Percentiles rank a stretch among this genome's conserved stretches.
Conservation (phyloP, 2,329 filamentous ascomycete genomes). For the Aspergillus sp. region DNA sequence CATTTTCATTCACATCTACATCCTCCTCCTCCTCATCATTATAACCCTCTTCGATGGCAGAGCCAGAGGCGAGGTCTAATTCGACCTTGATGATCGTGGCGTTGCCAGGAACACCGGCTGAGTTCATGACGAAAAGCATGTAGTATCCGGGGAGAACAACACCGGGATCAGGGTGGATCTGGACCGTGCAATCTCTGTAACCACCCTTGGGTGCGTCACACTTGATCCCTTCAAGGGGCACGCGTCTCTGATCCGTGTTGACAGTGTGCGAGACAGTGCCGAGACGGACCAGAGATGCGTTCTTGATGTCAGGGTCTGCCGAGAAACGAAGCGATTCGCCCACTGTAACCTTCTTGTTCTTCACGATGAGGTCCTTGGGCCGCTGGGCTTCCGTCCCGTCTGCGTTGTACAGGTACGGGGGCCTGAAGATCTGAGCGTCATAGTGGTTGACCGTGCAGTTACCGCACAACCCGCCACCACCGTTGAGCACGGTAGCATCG, state of each 20-base stretch:
- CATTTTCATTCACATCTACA: not conserved
- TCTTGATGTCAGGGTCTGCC: slow-evolving; percentile 10
- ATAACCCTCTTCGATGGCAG: not conserved
- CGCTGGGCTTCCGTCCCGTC: slow-evolving; percentile 26
- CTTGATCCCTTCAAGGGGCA: slow-evolving; percentile 31
- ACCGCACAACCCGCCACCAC: slow-evolving; percentile 48
- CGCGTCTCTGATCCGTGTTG: slow-evolving; percentile 51
- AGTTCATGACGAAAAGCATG: slow-evolving; percentile 45
- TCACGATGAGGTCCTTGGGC: not conserved
- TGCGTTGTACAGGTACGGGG: slow-evolving; percentile 47
- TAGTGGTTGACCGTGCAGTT: slow-evolving; percentile 43
- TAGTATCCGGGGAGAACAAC: slow-evolving; percentile 47
- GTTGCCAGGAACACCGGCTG: slow-evolving; percentile 39
- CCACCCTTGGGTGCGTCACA: not conserved
- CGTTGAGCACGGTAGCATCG: slow-evolving; percentile 45
- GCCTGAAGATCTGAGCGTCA: slow-evolving; percentile 49
- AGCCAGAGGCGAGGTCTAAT: not conserved
- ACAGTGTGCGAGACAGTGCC: slow-evolving; percentile 48
- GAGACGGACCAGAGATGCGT: slow-evolving; percentile 40
- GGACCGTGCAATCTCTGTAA: slow-evolving; percentile 40
- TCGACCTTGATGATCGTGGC: slow-evolving; percentile 31
- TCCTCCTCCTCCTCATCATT: not conserved
- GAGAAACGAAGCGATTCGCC: not conserved
- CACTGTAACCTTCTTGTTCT: not conserved
- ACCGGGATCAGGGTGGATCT: slow-evolving; percentile 42